Evolutionary conservation across 2,329 filamentous ascomycete species (phyloP).

Genomic region (Thielaviopsis punctulata): DNA sequence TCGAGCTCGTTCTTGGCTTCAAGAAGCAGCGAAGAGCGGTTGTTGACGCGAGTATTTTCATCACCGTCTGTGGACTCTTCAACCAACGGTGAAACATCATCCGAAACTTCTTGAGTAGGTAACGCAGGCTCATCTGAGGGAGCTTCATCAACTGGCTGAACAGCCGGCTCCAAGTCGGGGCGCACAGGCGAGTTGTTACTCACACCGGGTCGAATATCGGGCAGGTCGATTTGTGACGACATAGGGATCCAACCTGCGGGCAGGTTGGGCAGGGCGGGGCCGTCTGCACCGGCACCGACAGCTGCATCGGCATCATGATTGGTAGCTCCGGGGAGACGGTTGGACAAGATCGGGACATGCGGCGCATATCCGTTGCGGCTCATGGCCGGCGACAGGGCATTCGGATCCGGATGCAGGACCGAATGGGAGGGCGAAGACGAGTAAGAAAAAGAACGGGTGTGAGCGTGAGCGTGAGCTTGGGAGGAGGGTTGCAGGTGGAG

Average conservation of each 20-base stretch:
- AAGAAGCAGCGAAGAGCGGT: neutral
- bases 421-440: neutral
- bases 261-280: neutral
- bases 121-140: neutral
- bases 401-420: neutral
- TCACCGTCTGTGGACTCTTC: neutral
- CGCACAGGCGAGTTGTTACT: conserved; percentile 1
- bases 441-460: neutral
- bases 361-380: conserved; percentile 5
- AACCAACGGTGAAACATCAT: neutral
- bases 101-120: no score
- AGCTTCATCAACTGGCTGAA: neutral
- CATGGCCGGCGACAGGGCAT: conserved; percentile 7
- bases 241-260: conserved; percentile 11
- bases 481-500: neutral
- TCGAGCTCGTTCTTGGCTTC: neutral
- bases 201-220: conserved; percentile 6
- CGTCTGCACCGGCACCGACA: neutral
- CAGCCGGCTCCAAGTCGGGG: neutral
- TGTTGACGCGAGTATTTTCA: neutral
- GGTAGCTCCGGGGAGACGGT: neutral
- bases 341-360: neutral
- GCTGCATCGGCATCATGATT: neutral
- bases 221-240: conserved; percentile 10
- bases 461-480: neutral